Evolutionary conservation across 2,329 filamentous ascomycete genomes (phyloP).

Genomic region (Penicillium hesseltinei): DNA sequence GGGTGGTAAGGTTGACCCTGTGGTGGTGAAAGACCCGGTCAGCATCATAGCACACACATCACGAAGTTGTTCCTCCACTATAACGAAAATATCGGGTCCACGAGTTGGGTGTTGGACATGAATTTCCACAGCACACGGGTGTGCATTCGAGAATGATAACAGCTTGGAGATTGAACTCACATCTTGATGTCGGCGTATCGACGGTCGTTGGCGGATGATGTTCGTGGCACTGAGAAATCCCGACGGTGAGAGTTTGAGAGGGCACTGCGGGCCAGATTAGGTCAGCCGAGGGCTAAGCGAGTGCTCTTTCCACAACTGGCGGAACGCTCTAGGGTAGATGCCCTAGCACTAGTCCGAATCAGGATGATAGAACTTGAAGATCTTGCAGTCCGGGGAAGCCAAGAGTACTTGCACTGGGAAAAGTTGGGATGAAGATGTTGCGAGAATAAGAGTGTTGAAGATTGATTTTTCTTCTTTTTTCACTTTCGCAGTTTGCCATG

Average conservation of each 20-base stretch:
- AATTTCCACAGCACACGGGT: constrained; percentile 11
- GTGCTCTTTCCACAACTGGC: constrained; percentile 6
- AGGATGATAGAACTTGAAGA: constrained; percentile 6
- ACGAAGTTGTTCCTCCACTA: constrained; percentile 12
- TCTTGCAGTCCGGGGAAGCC: constrained; percentile 8
- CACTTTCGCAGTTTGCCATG: not conserved
- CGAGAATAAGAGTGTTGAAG: not conserved
- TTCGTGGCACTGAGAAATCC: constrained; percentile 44
- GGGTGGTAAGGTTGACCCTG: constrained; percentile 99
- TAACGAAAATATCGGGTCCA: constrained; percentile 15
- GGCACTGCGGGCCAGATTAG: constrained; percentile 36
- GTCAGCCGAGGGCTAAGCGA: constrained; percentile 41
- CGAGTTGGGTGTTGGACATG: constrained; percentile 7
- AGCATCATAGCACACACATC: constrained; percentile 29
- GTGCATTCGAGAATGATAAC: constrained; percentile 20
- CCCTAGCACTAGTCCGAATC: constrained; percentile 18
- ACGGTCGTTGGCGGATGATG: constrained; percentile 48
- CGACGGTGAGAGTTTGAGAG: constrained; percentile 42
- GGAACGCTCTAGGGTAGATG: constrained; percentile 1
- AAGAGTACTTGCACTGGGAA: not conserved
- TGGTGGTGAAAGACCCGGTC: constrained; percentile 37
- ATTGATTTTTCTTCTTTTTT: too few relatives aligned
- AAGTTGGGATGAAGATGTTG: not conserved
- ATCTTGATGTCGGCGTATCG: constrained; percentile 48
- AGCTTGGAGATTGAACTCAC: constrained; percentile 39